Conservation (phyloP, 257 asterid genomes). For the Solanum corneliomulleri region DNA sequence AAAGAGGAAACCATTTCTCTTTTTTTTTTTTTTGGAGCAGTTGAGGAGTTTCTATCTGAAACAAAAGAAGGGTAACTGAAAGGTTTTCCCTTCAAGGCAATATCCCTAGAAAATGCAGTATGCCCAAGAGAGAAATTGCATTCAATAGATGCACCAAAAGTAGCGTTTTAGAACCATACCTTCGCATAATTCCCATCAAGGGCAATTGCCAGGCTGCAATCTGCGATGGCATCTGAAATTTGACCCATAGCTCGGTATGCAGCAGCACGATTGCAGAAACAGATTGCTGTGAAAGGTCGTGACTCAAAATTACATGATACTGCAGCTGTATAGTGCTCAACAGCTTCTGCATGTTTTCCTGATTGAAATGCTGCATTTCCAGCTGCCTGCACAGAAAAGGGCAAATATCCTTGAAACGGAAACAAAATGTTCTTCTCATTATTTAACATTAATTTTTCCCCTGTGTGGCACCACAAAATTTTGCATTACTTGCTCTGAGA, state of each 20-base stretch:
- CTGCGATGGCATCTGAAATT: constrained; percentile 82
- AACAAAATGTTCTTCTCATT: background rate
- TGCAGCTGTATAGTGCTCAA: constrained; percentile 83
- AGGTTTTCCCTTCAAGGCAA: background rate
- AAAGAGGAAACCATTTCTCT: background rate
- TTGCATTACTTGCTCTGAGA: background rate
- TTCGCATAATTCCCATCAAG: constrained; percentile 72
- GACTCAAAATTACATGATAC: constrained; percentile 76
- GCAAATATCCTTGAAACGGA: background rate
- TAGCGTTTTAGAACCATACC: constrained; percentile 32
- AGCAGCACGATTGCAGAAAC: constrained; percentile 96
- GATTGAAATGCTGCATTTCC: constrained; percentile 94
- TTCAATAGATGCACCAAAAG: background rate
- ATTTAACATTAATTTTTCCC: background rate
- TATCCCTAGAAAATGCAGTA: background rate
- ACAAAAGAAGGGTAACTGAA: background rate
- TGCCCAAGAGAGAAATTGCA: background rate
- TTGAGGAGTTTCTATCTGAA: background rate
- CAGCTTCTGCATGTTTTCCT: constrained; percentile 71
- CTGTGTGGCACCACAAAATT: background rate
- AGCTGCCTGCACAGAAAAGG: constrained; percentile 40
- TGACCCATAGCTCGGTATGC: constrained; percentile 87
- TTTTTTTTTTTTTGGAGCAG: background rate
- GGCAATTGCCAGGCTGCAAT: constrained; percentile 90
- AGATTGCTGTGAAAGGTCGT: constrained; percentile 83